phyloP scores from a whole-genome alignment of 208 protist species.

The Crithidia expoeki region DNA sequence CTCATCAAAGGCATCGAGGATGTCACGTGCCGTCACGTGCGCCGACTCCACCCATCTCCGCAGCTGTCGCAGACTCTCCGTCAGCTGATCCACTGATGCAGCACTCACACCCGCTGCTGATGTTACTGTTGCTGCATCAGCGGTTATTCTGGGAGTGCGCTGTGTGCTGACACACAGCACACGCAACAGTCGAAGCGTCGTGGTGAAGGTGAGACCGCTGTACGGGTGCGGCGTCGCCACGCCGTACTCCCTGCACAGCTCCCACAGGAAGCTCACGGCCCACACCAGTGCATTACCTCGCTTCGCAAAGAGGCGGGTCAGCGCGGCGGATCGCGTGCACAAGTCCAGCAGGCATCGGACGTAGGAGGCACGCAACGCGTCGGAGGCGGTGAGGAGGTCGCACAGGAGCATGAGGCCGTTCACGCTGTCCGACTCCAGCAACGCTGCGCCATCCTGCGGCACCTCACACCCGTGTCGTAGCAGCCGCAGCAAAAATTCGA shows the following conservation, averaged over 20 bases:
- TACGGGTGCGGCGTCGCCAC: constrained; percentile 41
- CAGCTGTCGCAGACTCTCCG: constrained; percentile 27
- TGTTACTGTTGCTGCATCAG: background rate
- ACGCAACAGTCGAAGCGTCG: constrained; percentile 40
- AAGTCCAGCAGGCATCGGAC: constrained; percentile 47
- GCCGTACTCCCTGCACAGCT: constrained; percentile 74
- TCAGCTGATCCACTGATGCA: constrained; percentile 17
- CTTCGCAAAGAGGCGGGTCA: constrained; percentile 54
- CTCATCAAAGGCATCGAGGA: constrained; percentile 29
- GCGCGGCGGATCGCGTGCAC: constrained; percentile 51
- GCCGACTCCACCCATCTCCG: constrained; percentile 32
- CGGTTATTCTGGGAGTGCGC: background rate
- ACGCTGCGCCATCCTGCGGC: constrained; percentile 64
- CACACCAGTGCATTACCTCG: constrained; percentile 63
- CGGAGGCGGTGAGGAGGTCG: constrained; percentile 66
- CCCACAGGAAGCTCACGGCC: constrained; percentile 59
- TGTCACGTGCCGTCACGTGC: constrained; percentile 33
- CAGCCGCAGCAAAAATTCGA: constrained; percentile 65
- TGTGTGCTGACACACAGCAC: constrained; percentile 26
- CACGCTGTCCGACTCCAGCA: constrained; percentile 61
- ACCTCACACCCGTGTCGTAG: constrained; percentile 68
- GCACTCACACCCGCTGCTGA: background rate
- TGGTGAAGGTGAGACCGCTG: constrained; percentile 64
- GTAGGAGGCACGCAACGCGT: constrained; percentile 47
- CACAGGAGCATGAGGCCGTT: constrained; percentile 64